Base-by-base conservation (phyloP, 768 basidiomycete species). In the Leucosporidium yakuticum region DNA sequence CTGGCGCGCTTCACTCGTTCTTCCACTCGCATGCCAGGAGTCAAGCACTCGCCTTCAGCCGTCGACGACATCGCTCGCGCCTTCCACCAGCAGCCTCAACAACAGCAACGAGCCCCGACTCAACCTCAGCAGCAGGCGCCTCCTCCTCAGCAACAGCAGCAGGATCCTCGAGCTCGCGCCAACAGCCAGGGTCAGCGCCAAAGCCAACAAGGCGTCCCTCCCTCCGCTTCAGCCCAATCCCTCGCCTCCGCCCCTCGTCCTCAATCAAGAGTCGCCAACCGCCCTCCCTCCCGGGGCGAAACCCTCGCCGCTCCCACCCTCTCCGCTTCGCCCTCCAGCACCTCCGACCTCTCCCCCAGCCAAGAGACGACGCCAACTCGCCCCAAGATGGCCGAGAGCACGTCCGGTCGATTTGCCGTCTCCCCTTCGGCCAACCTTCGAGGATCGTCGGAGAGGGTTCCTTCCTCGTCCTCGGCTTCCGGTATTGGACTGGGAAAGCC, bases 1-100 rank as follows among this genome's bases (percentile, higher is more conserved):
- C 59, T 60, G 1, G 76, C 76, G 11, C 68, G 65, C 19, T 76
- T 74, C 67, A n/a, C 63, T 7, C 70, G 75, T 44, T 73, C 70
- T 17, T 68, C 71, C n/a, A 71, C 74, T 0, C 68, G 69, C 4
- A 48, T 63, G 5, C 65, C 65, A 11, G 68, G 67, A n/a, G 63
- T 68, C 23, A 68, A 50, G 59, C 69, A 70, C 57, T 67, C 68
- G 2, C 72, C 69, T 5, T 64, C 68, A 0, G 60, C 63, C 1
- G 64, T 74, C 20, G 59, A 64, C 32, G 69, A 73, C 48, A 72
- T 74, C 36, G 53, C 67, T 2, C 25, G 60, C 2, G 58, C 62
- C 6, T 56, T 74, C 23, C 63, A 70, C 31, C 54, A 58, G n/a
- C 49, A n/a, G 19, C 57, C n/a, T 20, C 57, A 44, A n/a, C n/a